phyloP scores from a whole-genome alignment of 1,284 basidiomycete genomes.

The Anthracocystis setariae region DNA sequence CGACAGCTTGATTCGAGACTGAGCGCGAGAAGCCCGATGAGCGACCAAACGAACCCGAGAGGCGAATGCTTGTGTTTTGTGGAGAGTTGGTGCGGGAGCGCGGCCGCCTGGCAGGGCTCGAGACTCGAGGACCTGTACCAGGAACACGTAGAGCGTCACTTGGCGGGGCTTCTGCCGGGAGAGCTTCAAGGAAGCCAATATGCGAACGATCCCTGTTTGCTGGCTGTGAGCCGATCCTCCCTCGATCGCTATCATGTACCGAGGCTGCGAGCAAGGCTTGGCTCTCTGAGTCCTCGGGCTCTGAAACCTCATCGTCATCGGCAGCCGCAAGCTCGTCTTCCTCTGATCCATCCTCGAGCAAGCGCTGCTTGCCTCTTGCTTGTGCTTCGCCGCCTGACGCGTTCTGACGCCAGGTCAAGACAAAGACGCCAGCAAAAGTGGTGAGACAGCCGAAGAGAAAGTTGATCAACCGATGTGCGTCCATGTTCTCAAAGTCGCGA shows the following conservation, averaged over 20 bases:
- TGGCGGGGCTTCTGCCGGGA: not conserved
- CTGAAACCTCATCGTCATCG: not conserved
- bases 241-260: constrained; percentile 17
- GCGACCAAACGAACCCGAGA: constrained; percentile 37
- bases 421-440: constrained; percentile 85
- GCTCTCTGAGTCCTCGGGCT: not conserved
- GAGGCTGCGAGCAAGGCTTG: constrained; percentile 19
- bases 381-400: not conserved
- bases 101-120: constrained; percentile 10
- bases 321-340: constrained; percentile 5
- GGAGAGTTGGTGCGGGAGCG: constrained; percentile 44
- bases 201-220: constrained; percentile 5
- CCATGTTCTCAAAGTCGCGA: constrained; percentile 79
- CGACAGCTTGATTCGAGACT: constrained; percentile 17
- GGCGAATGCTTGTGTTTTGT: constrained; percentile 7
- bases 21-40: constrained; percentile 21
- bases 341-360: constrained; percentile 1
- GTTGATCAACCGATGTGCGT: constrained; percentile 79
- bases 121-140: constrained; percentile 1
- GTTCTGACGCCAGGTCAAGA: constrained; percentile 53
- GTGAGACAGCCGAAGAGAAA: constrained; percentile 84
- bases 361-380: constrained; percentile 2
- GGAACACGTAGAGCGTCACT: constrained; percentile 35
- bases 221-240: not conserved
- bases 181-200: constrained; percentile 22